A percentile compares a stretch with the other conserved stretches of the same genome.
phyloP scores from a whole-genome alignment of 2,329 filamentous ascomycete genomes.

The Macrophomina tecta region DNA sequence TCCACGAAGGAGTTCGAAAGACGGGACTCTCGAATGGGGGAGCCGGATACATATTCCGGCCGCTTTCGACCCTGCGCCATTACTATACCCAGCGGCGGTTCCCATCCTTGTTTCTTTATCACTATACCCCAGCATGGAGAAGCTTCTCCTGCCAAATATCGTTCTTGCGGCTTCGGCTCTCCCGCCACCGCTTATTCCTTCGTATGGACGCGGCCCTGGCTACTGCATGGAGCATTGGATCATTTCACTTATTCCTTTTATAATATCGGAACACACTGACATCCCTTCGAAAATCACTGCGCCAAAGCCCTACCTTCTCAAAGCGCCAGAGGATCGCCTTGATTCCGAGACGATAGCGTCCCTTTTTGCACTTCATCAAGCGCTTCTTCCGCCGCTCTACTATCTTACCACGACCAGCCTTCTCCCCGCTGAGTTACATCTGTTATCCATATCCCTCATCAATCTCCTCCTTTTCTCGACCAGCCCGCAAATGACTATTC shows the following conservation, averaged over 20 bases:
- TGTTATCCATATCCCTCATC: conserved; percentile 82
- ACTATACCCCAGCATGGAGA: conserved; percentile 66
- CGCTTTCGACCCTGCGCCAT: conserved; percentile 86
- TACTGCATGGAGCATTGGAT: conserved; percentile 79
- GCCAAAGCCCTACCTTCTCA: conserved; percentile 44
- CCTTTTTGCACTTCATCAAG: conserved; percentile 84
- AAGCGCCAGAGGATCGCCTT: conserved; percentile 45
- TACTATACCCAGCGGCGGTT: conserved; percentile 82
- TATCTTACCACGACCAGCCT: conserved; percentile 89
- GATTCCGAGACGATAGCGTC: conserved; percentile 66
- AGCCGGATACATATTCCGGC: conserved; percentile 68
- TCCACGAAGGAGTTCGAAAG: not conserved
- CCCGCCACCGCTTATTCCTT: conserved; percentile 74
- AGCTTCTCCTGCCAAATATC: conserved; percentile 76
- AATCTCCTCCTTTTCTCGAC: conserved; percentile 78
- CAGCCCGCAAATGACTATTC: conserved; percentile 60
- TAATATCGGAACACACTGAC: conserved; percentile 56
- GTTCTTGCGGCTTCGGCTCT: conserved; percentile 80
- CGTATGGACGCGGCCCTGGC: conserved; percentile 61
- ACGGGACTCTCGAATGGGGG: conserved; percentile 34
- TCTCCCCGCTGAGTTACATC: conserved; percentile 82
- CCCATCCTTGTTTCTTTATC: conserved; percentile 79
- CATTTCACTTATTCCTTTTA: conserved; percentile 72
- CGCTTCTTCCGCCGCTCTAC: conserved; percentile 73
- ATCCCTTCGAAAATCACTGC: conserved; percentile 42